Conservation (phyloP, 371 early-diverging fungal genomes). For the Saksenaea vasiformis region DNA sequence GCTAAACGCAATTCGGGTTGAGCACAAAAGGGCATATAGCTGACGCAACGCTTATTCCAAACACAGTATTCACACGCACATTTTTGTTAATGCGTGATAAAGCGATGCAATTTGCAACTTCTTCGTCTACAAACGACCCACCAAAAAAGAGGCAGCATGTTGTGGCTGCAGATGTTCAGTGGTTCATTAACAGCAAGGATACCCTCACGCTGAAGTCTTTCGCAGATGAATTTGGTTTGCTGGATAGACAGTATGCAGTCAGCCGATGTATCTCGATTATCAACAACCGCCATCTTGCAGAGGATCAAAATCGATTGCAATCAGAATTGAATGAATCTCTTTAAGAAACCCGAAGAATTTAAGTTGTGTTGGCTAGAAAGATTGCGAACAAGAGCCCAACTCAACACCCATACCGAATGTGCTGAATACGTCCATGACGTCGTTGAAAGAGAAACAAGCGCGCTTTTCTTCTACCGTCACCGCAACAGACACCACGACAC, state of each 20-base stretch:
- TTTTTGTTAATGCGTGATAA: neutral
- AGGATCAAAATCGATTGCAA: conserved; percentile 16
- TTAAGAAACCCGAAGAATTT: conserved; percentile 8
- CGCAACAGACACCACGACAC: no score
- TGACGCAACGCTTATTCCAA: no score
- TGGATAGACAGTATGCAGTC: conserved; percentile 23
- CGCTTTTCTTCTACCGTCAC: conserved; percentile 6
- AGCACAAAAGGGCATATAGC: no score
- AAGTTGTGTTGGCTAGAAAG: conserved; percentile 14
- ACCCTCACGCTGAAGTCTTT: conserved; percentile 17
- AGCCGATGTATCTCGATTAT: conserved; percentile 24
- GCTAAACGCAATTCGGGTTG: no score
- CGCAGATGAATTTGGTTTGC: conserved; percentile 16
- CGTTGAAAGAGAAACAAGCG: conserved; percentile 8
- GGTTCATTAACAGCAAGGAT: conserved; percentile 24
- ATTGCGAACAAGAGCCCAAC: conserved; percentile 10
- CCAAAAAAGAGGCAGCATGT: conserved; percentile 24
- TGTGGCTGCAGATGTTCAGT: conserved; percentile 25
- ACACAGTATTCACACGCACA: neutral
- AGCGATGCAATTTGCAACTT: neutral
- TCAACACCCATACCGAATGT: conserved; percentile 4
- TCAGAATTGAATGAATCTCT: conserved; percentile 24
- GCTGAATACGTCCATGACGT: conserved; percentile 11
- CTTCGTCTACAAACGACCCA: conserved; percentile 1
- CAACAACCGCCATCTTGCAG: conserved; percentile 13